Conservation (phyloP, 257 asterid species). For the Solanum virginianum region DNA sequence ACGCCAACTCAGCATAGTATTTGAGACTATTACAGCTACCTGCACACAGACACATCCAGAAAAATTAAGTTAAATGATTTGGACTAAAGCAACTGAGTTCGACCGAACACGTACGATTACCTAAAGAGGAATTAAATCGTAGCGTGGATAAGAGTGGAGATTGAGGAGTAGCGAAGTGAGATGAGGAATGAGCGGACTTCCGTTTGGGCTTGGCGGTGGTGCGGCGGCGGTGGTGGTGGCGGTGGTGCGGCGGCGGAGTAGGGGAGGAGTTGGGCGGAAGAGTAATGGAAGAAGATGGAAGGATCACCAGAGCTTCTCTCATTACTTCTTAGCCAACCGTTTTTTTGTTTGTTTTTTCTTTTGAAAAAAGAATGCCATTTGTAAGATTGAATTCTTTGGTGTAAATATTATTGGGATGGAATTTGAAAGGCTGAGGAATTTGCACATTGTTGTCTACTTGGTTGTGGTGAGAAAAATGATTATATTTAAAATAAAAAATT, state of each 20-base stretch:
- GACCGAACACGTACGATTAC: background rate
- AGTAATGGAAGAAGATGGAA: constrained; percentile 39
- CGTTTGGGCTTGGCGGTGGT: constrained; percentile 16
- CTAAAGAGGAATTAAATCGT: constrained; percentile 21
- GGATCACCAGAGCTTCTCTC: constrained; percentile 60
- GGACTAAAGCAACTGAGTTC: background rate
- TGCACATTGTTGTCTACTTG: background rate
- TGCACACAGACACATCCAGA: background rate
- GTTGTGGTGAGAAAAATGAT: background rate
- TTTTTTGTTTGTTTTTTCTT: background rate
- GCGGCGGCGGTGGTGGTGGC: constrained; percentile 6
- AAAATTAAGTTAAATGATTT: background rate
- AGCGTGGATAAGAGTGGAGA: constrained; percentile 35
- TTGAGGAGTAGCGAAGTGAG: constrained; percentile 4
- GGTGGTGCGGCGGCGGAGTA: constrained; percentile 11
- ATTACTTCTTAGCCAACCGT: constrained; percentile 39
- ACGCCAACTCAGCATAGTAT: constrained; percentile 58
- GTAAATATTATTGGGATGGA: constrained; percentile 24
- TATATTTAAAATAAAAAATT: background rate
- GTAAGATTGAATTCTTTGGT: background rate
- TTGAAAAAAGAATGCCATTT: background rate
- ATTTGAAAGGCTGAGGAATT: constrained; percentile 29
- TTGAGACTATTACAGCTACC: constrained; percentile 15
- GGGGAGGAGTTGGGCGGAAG: constrained; percentile 36
- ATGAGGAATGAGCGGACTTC: constrained; percentile 17